Base-by-base conservation (phyloP, 2,329 filamentous ascomycete species). In the Ustulina deusta region DNA sequence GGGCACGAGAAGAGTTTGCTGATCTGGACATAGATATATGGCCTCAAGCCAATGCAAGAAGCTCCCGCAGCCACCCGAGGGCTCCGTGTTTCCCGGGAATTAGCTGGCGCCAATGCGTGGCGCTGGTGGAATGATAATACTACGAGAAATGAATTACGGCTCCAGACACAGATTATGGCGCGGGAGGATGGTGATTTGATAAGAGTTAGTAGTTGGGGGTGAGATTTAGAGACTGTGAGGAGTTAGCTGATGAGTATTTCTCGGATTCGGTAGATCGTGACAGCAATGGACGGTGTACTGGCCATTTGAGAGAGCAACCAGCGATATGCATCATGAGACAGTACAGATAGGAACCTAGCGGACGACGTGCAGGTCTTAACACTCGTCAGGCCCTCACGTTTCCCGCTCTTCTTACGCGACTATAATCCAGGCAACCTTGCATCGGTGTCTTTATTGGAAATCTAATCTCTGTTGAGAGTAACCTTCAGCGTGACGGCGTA, bases 1-100 rank as follows among this genome's bases (percentile, higher is more conserved):
- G 6, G 20, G 7, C 27, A 20, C 2, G n/a, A 27, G 38, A 67
- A 5, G 7, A 38, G 3, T 51, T 65, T 66, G 22, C 66, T 76
- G 25, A 75, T 42, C 44, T 60, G 38, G 25, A 63, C 3, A 34
- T 13, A 97, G 94, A 81, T 97, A 93, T 80, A 98, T 99, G 96
- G 95, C 95, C 34, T 88, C 94, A 67, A 90, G 92, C 29, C 86
- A 90, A 73, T 92, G 98, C 84, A 97, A 97, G 88, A 98, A 98
- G 83, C 89, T 97, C 34, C 92, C 93, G 13, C 96, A 99, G 80
- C 96, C 96, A 46, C 88, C 93, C 3, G 96, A 99, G 83, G 94
- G 94, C 66, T 89, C 92, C 57, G 72, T 74, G 3, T 78, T 63
- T n/a, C 67, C 69, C 0, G 69, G 69, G 32, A 69, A 71, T 49